Evolutionary conservation across 352 stramenopile genomes (phyloP), one percentile per base, ranked within the genome.

Genomic region (Thalassiosira mediterranea): DNA sequence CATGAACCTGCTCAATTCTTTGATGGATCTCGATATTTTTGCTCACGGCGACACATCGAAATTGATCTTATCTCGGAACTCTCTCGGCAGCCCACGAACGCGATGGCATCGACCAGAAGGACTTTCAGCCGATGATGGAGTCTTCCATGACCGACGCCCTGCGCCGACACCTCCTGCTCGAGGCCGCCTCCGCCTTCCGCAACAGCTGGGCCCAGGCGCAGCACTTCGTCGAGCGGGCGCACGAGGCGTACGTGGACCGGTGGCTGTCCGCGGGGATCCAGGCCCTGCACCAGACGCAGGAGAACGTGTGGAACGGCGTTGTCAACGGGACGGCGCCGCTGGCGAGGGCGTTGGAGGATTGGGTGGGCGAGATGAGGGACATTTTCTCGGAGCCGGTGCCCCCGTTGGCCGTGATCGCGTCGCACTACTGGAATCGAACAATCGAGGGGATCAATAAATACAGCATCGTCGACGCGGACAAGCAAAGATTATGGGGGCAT

Each of bases 71-170:
- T n/a, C n/a, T n/a, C n/a, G n/a, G n/a, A n/a, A n/a, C n/a, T n/a
- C n/a, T n/a, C n/a, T 34, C n/a, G 31, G 17, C 38, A 76, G 67
- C 56, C 34, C 28, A 75, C 15, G 52, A 60, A 54, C 34, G 25
- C 19, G 47, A 8, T 44, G 72, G 72, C 19, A 76, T 81, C 10
- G 72, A 81, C 53, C 38, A 42, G 61, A 75, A 61, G 31, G 62
- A 81, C 28, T 81, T 81, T 38, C 63, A 81, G 31, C 28, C 48
- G 17, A 63, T 72, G 32, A 37, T 81, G 17, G 64, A 76, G 60
- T 40, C 48, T 59, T 63, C 48, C 19, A 38, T 76, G 40, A 54
- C 57, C 0, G 40, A 67, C 21, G 65, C 72, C 1, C 37, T 81
- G 25, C 58, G 72, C 10, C 32, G 46, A 23, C 72, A 81, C 40